phyloP scores from a whole-genome alignment of 768 basidiomycete genomes.

The Thelephora aurantiotincta region DNA sequence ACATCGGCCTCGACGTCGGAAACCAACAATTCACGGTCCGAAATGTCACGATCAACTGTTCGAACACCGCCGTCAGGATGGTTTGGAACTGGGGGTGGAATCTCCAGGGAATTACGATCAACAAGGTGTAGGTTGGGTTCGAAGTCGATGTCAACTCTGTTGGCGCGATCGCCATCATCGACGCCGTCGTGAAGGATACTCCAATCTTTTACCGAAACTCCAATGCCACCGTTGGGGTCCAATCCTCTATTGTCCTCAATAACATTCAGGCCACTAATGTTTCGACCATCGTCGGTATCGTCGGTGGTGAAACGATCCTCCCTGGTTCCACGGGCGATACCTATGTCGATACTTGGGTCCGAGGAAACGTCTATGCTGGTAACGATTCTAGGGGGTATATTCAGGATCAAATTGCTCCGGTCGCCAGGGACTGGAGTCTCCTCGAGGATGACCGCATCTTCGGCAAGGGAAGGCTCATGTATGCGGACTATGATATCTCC shows the following conservation, averaged over 20 bases:
- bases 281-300: constrained; percentile 43
- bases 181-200: constrained; percentile 44
- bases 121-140: constrained; percentile 9
- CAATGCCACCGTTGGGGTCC: constrained; percentile 29
- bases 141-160: constrained; percentile 19
- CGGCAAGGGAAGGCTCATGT: constrained; percentile 44
- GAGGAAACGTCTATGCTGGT: constrained; percentile 61
- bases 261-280: constrained; percentile 50
- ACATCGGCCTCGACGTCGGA: constrained; percentile 29
- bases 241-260: constrained; percentile 51
- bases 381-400: constrained; percentile 30
- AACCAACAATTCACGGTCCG: constrained; percentile 72
- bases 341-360: constrained; percentile 56
- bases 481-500: constrained; percentile 39
- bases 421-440: constrained; percentile 42
- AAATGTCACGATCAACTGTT: constrained; percentile 42
- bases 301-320: constrained; percentile 36
- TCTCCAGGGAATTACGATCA: constrained; percentile 33
- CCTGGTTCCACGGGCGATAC: constrained; percentile 24
- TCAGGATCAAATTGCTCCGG: constrained; percentile 33
- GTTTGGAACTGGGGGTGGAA: constrained; percentile 39
- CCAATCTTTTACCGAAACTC: constrained; percentile 48
- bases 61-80: constrained; percentile 20
- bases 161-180: constrained; percentile 49
- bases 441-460: constrained; percentile 49